A percentile compares a stretch with the other conserved stretches of the same genome.
phyloP scores from a whole-genome alignment of 2,329 filamentous ascomycete genomes.

The Cordyceps cicadae region DNA sequence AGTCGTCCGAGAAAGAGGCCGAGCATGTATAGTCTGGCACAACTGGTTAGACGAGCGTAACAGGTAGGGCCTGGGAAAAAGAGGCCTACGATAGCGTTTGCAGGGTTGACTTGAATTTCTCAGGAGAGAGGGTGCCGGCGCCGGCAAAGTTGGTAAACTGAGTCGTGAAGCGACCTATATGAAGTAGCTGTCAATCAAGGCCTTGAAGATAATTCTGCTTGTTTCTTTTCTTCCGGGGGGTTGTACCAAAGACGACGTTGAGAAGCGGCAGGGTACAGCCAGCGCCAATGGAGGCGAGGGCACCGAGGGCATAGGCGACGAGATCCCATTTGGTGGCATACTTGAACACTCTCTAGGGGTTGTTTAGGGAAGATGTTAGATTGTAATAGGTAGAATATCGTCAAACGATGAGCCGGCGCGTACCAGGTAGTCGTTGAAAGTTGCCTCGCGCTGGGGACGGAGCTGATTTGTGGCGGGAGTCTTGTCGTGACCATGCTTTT shows the following conservation, averaged over 20 bases:
- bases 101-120: slow-evolving; percentile 27
- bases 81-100: slow-evolving; percentile 11
- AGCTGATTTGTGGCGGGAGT: slow-evolving; percentile 14
- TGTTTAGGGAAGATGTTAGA: background rate
- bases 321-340: slow-evolving; percentile 48
- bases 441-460: slow-evolving; percentile 34
- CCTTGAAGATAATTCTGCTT: background rate
- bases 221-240: background rate
- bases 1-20: slow-evolving; percentile 63
- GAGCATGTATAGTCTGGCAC: slow-evolving; percentile 54
- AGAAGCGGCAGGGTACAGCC: slow-evolving; percentile 50
- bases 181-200: slow-evolving; percentile 22
- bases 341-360: slow-evolving; percentile 38
- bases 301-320: slow-evolving; percentile 37
- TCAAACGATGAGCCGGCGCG: background rate
- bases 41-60: slow-evolving; percentile 11
- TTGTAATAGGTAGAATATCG: background rate
- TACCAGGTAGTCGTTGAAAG: slow-evolving; percentile 32
- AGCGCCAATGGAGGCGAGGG: slow-evolving; percentile 41
- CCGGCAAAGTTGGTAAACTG: slow-evolving; percentile 20
- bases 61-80: no score
- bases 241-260: slow-evolving; percentile 49
- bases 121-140: slow-evolving; percentile 15
- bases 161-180: slow-evolving; percentile 39
- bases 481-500: slow-evolving; percentile 10